phyloP scores from a whole-genome alignment of 208 protist genomes.

The Leptomonas pyrrhocoris region DNA sequence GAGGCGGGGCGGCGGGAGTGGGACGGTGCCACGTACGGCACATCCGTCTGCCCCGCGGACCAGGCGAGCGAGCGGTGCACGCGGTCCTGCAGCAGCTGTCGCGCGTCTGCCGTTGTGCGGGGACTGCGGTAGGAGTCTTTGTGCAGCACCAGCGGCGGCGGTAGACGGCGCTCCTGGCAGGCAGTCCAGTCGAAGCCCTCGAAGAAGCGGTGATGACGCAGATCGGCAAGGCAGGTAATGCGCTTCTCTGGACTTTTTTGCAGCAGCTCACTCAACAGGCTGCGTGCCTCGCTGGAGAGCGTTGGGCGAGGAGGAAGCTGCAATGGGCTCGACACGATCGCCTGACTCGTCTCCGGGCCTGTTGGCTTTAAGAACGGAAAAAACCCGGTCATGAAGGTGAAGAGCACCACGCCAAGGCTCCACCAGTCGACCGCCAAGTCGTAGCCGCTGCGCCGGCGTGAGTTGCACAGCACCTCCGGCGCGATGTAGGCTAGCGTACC shows the following conservation, averaged over 20 bases:
- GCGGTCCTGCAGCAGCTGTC: slow-evolving; percentile 33
- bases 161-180: slow-evolving; percentile 54
- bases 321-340: slow-evolving; percentile 44
- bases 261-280: slow-evolving; percentile 52
- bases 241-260: slow-evolving; percentile 63
- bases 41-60: slow-evolving; percentile 4
- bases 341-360: slow-evolving; percentile 57
- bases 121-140: slow-evolving; percentile 51
- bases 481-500: slow-evolving; percentile 92
- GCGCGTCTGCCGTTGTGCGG: slow-evolving; percentile 24
- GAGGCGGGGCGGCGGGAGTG: slow-evolving; percentile 14
- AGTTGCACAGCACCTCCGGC: slow-evolving; percentile 72
- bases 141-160: slow-evolving; percentile 63
- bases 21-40: slow-evolving; percentile 10
- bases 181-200: slow-evolving; percentile 74
- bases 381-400: slow-evolving; percentile 74
- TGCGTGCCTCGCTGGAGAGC: slow-evolving; percentile 38
- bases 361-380: slow-evolving; percentile 75
- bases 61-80: slow-evolving; percentile 32
- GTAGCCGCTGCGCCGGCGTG: slow-evolving; percentile 53
- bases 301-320: slow-evolving; percentile 52
- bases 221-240: slow-evolving; percentile 42
- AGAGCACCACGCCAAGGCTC: slow-evolving; percentile 80
- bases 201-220: slow-evolving; percentile 71
- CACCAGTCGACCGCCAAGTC: slow-evolving; percentile 85